Conservation (phyloP, 1,284 basidiomycete genomes). For the Apiotrichum siamense region DNA sequence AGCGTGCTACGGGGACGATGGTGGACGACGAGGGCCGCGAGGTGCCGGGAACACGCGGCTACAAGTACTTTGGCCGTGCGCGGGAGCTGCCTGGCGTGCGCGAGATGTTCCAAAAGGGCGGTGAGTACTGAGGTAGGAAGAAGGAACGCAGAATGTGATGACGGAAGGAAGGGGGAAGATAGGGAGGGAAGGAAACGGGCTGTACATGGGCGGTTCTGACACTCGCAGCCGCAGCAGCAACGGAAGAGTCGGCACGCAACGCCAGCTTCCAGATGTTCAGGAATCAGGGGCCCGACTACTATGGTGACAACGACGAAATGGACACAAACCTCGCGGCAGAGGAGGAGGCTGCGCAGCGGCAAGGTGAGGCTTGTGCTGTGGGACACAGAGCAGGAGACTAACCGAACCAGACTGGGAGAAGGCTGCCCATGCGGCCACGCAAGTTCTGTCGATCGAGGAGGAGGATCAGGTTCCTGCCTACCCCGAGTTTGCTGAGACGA, state of each 20-base stretch:
- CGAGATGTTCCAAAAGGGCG: slow-evolving; percentile 80
- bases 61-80: slow-evolving; percentile 99
- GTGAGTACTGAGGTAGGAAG: slow-evolving; percentile 47
- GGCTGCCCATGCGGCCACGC: slow-evolving; percentile 33
- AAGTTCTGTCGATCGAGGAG: slow-evolving; percentile 14
- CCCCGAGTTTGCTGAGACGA: slow-evolving; percentile 7
- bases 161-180: too few species aligned
- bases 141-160: not conserved
- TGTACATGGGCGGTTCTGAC: not conserved
- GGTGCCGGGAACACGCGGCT: slow-evolving; percentile 93
- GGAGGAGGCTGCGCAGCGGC: slow-evolving; percentile 66
- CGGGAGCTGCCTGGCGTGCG: slow-evolving; percentile 93
- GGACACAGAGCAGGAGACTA: not conserved
- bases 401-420: slow-evolving; percentile 63
- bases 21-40: slow-evolving; percentile 88
- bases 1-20: slow-evolving; percentile 77
- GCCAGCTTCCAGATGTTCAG: slow-evolving; percentile 82
- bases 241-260: slow-evolving; percentile 66
- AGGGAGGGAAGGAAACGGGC: too few species aligned
- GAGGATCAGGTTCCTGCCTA: slow-evolving; percentile 3
- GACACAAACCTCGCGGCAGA: slow-evolving; percentile 64
- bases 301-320: slow-evolving; percentile 82
- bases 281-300: slow-evolving; percentile 81
- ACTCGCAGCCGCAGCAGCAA: slow-evolving; percentile 59
- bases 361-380: slow-evolving; percentile 62